phyloP scores from a whole-genome alignment of 1,139 yeast genomes.

The Pichia sp. region DNA sequence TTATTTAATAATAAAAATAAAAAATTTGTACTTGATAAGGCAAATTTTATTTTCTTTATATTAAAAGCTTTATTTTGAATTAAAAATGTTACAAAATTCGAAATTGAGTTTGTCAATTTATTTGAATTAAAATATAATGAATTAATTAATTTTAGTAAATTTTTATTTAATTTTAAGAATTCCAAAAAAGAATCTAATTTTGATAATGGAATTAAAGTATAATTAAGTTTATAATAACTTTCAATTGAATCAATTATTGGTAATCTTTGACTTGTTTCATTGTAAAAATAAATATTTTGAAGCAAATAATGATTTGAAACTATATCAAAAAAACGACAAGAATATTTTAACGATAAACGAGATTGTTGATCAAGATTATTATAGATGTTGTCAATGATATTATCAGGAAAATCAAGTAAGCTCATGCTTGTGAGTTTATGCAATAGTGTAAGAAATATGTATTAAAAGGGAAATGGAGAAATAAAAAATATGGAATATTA shows the following conservation, averaged over 20 bases:
- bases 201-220: not conserved
- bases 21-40: not conserved
- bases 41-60: not conserved
- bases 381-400: conserved; percentile 7
- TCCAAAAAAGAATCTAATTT: not conserved
- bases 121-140: conserved; percentile 1
- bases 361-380: conserved; percentile 1
- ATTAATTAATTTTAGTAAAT: not conserved
- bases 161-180: not conserved
- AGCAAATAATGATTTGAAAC: conserved; percentile 2
- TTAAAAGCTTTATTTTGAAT: not conserved
- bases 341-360: not conserved
- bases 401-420: conserved; percentile 9
- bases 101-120: not conserved
- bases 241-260: not conserved
- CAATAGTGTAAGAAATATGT: not conserved
- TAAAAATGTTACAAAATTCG: not conserved
- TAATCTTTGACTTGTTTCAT: not conserved
- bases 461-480: no score
- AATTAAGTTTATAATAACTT: not conserved
- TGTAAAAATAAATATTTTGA: conserved; percentile 7
- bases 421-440: conserved; percentile 1
- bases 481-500: no score
- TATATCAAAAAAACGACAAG: conserved; percentile 4
- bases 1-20: not conserved